Conservation (phyloP, 495 filamentous ascomycete genomes). For the Penicillium malachiteum region DNA sequence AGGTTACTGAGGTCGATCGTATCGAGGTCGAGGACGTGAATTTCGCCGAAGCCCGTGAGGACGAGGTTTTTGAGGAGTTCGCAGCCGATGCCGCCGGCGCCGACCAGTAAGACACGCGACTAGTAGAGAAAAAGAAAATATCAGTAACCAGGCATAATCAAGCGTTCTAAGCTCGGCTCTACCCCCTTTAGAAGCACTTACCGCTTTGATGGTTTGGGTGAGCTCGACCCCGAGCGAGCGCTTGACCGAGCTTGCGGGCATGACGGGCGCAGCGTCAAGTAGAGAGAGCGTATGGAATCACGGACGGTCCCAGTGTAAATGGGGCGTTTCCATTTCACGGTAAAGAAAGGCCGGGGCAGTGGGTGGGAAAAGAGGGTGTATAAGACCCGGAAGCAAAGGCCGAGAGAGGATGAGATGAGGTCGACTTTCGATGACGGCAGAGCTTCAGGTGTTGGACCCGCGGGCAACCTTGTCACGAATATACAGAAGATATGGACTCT, state of each 20-base stretch:
- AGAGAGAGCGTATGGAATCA: slow-evolving; percentile 11
- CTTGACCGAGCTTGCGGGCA: slow-evolving; percentile 48
- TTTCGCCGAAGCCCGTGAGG: slow-evolving; percentile 87
- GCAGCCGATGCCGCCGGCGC: slow-evolving; percentile 95
- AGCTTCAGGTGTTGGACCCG: slow-evolving; percentile 2
- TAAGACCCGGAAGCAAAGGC: slow-evolving; percentile 19
- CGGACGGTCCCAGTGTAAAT: not conserved
- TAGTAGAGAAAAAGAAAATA: slow-evolving; percentile 32
- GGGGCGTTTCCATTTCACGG: not conserved
- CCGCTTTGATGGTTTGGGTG: slow-evolving; percentile 64
- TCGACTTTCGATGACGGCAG: slow-evolving; percentile 26
- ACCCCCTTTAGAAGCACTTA: slow-evolving; percentile 22
- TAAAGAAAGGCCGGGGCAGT: not conserved
- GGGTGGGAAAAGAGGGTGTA: slow-evolving; percentile 10
- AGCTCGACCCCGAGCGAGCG: slow-evolving; percentile 63
- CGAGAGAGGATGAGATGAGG: slow-evolving; percentile 8
- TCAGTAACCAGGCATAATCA: slow-evolving; percentile 13
- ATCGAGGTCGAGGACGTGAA: slow-evolving; percentile 95
- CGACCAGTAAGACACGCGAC: slow-evolving; percentile 90
- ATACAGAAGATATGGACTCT: too few species aligned
- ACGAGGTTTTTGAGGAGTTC: slow-evolving; percentile 97
- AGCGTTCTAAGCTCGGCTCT: too few species aligned
- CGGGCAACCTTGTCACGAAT: too few species aligned
- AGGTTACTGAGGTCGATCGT: slow-evolving; percentile 98
- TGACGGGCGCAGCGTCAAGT: slow-evolving; percentile 43